phyloP scores from a whole-genome alignment of 2,329 filamentous ascomycete genomes.

The Fusarium drepaniforme region DNA sequence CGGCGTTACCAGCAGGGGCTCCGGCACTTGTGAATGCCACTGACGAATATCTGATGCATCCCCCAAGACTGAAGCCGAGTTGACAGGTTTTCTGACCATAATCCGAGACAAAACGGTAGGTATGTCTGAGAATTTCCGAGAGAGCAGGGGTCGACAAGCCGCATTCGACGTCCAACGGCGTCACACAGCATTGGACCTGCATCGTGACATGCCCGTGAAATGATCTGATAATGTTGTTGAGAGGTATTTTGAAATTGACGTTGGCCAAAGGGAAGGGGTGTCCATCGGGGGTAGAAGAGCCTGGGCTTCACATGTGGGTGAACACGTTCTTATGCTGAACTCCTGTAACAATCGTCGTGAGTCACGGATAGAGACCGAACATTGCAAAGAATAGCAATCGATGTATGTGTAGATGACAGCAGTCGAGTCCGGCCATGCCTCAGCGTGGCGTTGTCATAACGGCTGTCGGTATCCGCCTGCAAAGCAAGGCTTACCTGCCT shows the following conservation, averaged over 20 bases:
- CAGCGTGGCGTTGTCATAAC: neutral
- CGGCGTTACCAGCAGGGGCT: neutral
- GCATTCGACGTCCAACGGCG: conserved; percentile 26
- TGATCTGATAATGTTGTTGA: conserved; percentile 29
- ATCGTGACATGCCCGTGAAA: conserved; percentile 17
- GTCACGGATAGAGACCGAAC: neutral
- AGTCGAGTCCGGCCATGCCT: neutral
- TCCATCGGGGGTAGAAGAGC: neutral
- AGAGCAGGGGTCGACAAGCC: conserved; percentile 16
- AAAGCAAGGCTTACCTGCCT: neutral
- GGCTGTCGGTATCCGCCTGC: neutral
- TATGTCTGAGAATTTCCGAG: conserved; percentile 33
- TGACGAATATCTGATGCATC: neutral
- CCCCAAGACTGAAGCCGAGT: neutral
- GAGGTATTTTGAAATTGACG: conserved; percentile 26
- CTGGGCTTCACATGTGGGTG: neutral
- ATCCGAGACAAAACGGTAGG: conserved; percentile 11
- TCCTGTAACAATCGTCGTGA: neutral
- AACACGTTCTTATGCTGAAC: neutral
- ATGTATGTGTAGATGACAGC: neutral
- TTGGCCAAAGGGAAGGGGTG: neutral
- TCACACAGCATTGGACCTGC: conserved; percentile 38
- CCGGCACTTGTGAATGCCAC: neutral
- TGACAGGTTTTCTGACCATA: neutral
- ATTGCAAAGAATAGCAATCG: neutral